Evolutionary conservation across 345 rosid genomes (phyloP).

Genomic region (Durio zibethinus): DNA sequence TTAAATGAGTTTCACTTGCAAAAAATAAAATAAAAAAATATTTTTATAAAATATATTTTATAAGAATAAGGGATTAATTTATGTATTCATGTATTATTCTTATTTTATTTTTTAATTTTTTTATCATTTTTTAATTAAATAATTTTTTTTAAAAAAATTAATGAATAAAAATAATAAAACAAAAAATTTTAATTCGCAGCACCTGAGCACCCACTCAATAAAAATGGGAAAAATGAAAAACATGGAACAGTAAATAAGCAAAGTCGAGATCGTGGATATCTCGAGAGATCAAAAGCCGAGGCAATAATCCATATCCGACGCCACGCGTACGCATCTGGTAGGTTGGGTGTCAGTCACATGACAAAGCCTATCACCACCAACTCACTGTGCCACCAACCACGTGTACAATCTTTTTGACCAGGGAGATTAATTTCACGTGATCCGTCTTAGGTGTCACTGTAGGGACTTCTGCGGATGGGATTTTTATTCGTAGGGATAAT

Average conservation of each 20-base stretch:
- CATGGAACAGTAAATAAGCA: background rate
- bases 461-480: background rate
- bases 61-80: too few species aligned
- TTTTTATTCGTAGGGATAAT: slow-evolving; percentile 8
- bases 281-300: background rate
- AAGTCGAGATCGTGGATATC: slow-evolving; percentile 25
- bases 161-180: too few species aligned
- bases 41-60: too few species aligned
- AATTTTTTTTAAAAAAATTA: too few species aligned
- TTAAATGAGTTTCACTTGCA: too few species aligned
- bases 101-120: too few species aligned
- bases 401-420: slow-evolving; percentile 13
- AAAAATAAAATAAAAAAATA: too few species aligned
- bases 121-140: too few species aligned
- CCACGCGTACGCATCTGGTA: slow-evolving; percentile 19
- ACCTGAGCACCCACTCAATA: too few species aligned
- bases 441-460: background rate
- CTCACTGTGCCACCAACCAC: slow-evolving; percentile 27
- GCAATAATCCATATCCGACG: slow-evolving; percentile 4
- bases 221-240: background rate
- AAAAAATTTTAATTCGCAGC: too few species aligned
- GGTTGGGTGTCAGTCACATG: slow-evolving; percentile 4
- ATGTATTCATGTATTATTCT: too few species aligned
- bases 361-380: background rate
- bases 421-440: slow-evolving; percentile 27